Evolutionary conservation across 2,329 filamentous ascomycete species (phyloP).

Genomic region (Curvularia sp.): DNA sequence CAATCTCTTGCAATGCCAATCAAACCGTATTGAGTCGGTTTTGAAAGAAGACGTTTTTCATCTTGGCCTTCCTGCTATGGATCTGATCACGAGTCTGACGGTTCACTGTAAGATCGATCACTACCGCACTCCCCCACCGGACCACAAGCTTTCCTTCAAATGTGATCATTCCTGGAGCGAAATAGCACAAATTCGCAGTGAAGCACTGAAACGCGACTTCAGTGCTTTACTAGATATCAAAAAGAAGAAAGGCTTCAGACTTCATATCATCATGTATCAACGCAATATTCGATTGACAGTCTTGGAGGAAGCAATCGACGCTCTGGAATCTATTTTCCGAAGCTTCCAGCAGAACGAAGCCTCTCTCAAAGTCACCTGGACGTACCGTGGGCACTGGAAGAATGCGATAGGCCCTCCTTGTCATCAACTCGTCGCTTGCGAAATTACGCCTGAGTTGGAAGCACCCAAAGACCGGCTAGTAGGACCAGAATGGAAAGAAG

Average conservation of each 20-base stretch:
- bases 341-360: not conserved
- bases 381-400: conserved; percentile 5
- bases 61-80: not conserved
- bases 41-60: conserved; percentile 2
- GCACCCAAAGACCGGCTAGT: not conserved
- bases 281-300: not conserved
- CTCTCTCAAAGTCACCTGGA: conserved; percentile 5
- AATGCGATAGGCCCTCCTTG: not conserved
- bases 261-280: conserved; percentile 4
- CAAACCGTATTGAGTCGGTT: not conserved
- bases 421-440: not conserved
- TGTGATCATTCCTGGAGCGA: not conserved
- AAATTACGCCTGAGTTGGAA: not conserved
- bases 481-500: not conserved
- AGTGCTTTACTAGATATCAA: not conserved
- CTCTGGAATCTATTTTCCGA: not conserved
- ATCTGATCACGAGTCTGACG: conserved; percentile 6
- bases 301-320: not conserved
- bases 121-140: conserved; percentile 5
- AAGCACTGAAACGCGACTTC: not conserved
- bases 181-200: not conserved
- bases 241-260: conserved; percentile 2
- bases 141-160: not conserved
- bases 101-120: conserved; percentile 11
- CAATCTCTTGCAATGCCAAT: conserved; percentile 2